Base-by-base conservation (phyloP, 75 land plant species). In the Picea glauca region DNA sequence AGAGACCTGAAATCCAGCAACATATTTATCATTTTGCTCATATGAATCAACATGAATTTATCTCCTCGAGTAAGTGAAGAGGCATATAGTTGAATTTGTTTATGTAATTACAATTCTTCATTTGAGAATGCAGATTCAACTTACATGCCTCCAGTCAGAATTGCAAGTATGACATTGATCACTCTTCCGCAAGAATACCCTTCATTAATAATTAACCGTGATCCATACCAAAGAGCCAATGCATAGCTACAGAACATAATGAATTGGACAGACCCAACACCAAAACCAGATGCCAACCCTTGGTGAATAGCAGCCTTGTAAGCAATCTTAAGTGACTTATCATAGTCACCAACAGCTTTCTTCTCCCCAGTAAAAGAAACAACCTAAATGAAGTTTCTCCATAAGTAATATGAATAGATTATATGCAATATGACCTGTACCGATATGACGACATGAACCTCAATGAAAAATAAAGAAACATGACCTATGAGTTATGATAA, bases 321-420 rank as follows among this genome's bases (percentile, higher is more conserved):
- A 11, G 98, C 96, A 14, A 61, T 70, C 32, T 76, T 86, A 15
- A 96, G 82, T 11, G 89, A 79, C 63, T 84, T 84, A 31, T 87
- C 82, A 78, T 96, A 96, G 31, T 86, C 86, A 0, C 58, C 57
- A 9, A 93, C 81, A 13, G 98, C 87, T 80, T 85, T 90, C 62
- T 78, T 89, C 81, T 96, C 98, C 61, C 98, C 98, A 62, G 96
- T 92, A 74, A 94, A 96, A 14, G 98, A 91, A 38, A 88, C 88
- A 43, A 95, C 98, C 98, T 95, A 64, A 40, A 67, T 59, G 43
- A 5, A 40, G 5, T 5, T 40, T 5, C 4, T 3, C 43, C 43
- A 0, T 40, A 5, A 40, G 5, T 40, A 40, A 40, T 40, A 4
- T 40, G 43, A 40, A 40, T 40, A 40, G 43, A 40, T 40, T 40